Evolutionary conservation across 2,329 filamentous ascomycete genomes (phyloP), one percentile per base, ranked within the genome.

Genomic region (Sclerotinia minor): DNA sequence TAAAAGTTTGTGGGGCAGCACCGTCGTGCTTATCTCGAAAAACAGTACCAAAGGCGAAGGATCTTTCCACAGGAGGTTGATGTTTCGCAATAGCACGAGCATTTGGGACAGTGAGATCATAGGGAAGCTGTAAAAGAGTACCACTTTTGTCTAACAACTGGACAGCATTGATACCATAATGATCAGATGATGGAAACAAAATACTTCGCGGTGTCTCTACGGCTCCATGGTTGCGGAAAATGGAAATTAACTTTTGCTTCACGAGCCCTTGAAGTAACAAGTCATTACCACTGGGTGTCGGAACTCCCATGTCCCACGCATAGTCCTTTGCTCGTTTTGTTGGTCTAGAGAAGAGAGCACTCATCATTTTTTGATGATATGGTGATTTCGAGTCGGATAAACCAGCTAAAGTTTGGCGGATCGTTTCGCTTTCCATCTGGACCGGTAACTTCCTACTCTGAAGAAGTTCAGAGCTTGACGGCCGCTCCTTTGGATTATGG

Each of bases 91-190:
- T 85, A 68, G 89, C 87, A 66, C 94, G 87, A 32, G 95, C 95
- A 77, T 96, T 89, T 1, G 94, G 93, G 71, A 98, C 83, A 2
- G 93, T 97, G 29, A 98, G 82, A 77, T 99, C 95, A 74, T 92
- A 97, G 0, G 95, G 95, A n/a, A 99, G 81, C 76, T 99, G 95
- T 9, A 98, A 83, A 1, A 97, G 83, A n/a, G 90, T 94, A 2
- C 94, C 95, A 70, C 89, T 91, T 1, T 88, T 83, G 77, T 97
- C 92, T 35, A 99, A 82, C 19, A 98, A 80, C 69, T 92, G 89
- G 21, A 96, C 91, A 19, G 90, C 89, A 73, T 91, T 91, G 76
- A 79, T 82, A 41, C 83, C 81, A 75, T 97, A 97, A 75, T 94
- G 89, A 13, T 86, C 83, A 0, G 94, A 96, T 55, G 90, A 86